phyloP scores from a whole-genome alignment of 2,329 filamentous ascomycete species.

The Clonostachys rosea region DNA sequence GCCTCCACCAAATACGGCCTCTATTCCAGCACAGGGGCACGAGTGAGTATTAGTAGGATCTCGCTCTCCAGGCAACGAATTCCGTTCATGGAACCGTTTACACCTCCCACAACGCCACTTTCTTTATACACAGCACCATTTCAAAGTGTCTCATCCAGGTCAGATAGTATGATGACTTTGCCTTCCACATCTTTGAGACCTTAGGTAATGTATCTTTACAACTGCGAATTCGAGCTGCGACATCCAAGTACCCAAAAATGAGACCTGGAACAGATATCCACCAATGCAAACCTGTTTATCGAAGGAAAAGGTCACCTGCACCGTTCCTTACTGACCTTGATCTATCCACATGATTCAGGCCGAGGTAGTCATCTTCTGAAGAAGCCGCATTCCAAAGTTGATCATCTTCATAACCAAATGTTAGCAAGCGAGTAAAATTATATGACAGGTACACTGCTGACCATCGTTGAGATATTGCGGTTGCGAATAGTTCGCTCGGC shows the following conservation, averaged over 20 bases:
- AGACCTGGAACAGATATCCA: not conserved
- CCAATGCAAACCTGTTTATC: slow-evolving; percentile 15
- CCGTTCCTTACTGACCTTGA: slow-evolving; percentile 54
- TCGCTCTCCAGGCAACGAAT: too few relatives aligned
- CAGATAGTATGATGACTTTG: too few relatives aligned
- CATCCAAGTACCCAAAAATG: not conserved
- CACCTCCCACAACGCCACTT: too few relatives aligned
- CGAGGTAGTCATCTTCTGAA: slow-evolving; percentile 57
- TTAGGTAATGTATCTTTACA: not conserved
- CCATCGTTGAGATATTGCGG: slow-evolving; percentile 84
- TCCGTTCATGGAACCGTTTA: too few relatives aligned
- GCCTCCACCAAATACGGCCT: too few relatives aligned
- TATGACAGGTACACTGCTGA: slow-evolving; percentile 37
- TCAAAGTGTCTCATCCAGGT: too few relatives aligned
- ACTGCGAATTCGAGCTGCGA: not conserved
- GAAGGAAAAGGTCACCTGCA: slow-evolving; percentile 58
- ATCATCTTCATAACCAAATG: slow-evolving; percentile 38
- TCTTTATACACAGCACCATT: too few relatives aligned
- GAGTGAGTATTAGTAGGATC: too few relatives aligned
- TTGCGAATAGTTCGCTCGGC: slow-evolving; percentile 67
- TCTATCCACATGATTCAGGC: slow-evolving; percentile 62
- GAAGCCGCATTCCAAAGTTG: slow-evolving; percentile 47
- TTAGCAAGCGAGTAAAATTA: not conserved
- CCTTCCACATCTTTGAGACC: not conserved
- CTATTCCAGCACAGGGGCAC: too few relatives aligned